Conservation (phyloP, 2,329 filamentous ascomycete species). For the Sporothrix schenckii region DNA sequence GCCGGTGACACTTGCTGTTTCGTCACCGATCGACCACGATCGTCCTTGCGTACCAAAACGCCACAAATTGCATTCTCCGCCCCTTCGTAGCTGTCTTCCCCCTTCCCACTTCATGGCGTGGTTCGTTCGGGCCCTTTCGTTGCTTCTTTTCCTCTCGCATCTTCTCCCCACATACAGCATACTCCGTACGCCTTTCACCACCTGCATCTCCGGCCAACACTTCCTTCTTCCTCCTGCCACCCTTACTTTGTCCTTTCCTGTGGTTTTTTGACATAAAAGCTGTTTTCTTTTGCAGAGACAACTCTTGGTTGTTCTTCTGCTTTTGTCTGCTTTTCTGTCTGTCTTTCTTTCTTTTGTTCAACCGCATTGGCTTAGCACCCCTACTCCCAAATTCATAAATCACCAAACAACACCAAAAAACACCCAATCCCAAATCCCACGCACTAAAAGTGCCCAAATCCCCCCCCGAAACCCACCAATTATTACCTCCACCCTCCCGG, state of each 20-base stretch:
- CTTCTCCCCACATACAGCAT: background rate
- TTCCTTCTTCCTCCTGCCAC: conserved; percentile 3
- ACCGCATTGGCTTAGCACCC: too few species aligned
- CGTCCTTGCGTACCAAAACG: conserved; percentile 28
- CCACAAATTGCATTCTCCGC: conserved; percentile 25
- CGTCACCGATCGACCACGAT: conserved; percentile 31
- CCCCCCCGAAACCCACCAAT: conserved; percentile 9
- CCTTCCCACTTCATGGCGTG: background rate
- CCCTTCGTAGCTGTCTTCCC: background rate
- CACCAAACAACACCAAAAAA: background rate
- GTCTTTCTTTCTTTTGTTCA: too few species aligned
- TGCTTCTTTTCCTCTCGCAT: background rate
- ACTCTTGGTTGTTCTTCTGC: too few species aligned
- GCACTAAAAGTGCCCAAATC: background rate
- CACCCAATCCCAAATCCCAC: background rate
- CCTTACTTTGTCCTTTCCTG: background rate
- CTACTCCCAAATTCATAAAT: too few species aligned
- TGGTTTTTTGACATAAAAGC: background rate
- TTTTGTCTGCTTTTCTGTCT: too few species aligned
- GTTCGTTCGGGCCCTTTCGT: background rate
- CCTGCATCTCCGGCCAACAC: background rate
- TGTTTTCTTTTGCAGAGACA: background rate
- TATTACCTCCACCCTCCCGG: background rate
- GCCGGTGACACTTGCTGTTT: conserved; percentile 32
- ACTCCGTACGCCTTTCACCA: background rate